phyloP scores from a whole-genome alignment of 2,329 filamentous ascomycete species.

The Fusarium cicatricum region DNA sequence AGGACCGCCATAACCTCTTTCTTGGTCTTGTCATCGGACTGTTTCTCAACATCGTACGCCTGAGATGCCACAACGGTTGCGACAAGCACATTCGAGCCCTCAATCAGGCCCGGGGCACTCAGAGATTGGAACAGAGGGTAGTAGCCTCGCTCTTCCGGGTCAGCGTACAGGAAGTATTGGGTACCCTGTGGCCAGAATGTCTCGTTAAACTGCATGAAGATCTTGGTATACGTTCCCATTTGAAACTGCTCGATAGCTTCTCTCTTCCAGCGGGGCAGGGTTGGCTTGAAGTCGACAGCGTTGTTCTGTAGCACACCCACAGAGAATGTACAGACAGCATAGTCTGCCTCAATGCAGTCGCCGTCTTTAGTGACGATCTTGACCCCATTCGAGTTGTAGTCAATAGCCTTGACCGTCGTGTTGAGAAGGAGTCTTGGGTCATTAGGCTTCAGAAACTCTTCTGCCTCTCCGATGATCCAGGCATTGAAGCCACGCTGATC shows the following conservation, averaged over 20 bases:
- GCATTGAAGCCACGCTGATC: conserved; percentile 69
- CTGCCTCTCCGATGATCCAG: conserved; percentile 65
- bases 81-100: conserved; percentile 71
- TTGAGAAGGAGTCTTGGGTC: conserved; percentile 66
- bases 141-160: conserved; percentile 51
- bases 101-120: conserved; percentile 63
- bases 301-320: conserved; percentile 73
- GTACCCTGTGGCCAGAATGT: conserved; percentile 66
- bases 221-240: conserved; percentile 78
- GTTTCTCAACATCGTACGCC: conserved; percentile 61
- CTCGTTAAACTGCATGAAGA: conserved; percentile 74
- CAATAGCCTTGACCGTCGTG: conserved; percentile 63
- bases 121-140: conserved; percentile 71
- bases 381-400: conserved; percentile 61
- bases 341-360: conserved; percentile 65
- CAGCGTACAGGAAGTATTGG: conserved; percentile 57
- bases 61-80: conserved; percentile 53
- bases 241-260: conserved; percentile 69
- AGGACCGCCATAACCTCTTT: conserved; percentile 65
- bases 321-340: conserved; percentile 73
- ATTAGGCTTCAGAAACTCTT: conserved; percentile 62
- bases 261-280: conserved; percentile 70
- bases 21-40: conserved; percentile 67
- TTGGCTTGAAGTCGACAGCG: conserved; percentile 64
- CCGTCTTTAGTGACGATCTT: conserved; percentile 62